phyloP scores from a whole-genome alignment of 1,284 basidiomycete species.

The Marasmius sp. region DNA sequence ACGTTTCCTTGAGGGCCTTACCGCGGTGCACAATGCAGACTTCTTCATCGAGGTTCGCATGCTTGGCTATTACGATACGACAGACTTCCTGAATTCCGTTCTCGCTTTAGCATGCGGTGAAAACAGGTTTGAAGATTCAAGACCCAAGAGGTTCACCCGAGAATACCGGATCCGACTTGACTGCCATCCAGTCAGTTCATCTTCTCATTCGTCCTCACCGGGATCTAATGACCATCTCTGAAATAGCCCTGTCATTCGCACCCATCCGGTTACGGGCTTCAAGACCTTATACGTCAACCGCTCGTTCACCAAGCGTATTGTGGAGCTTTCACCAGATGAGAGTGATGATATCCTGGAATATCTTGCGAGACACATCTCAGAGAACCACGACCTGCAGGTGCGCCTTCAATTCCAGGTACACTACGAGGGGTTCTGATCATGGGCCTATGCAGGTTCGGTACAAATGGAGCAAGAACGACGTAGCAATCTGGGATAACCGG shows the following conservation, averaged over 20 bases:
- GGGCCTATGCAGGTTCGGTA: slow-evolving; percentile 35
- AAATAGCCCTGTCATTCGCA: slow-evolving; percentile 46
- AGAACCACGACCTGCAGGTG: slow-evolving; percentile 69
- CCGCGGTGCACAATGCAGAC: slow-evolving; percentile 56
- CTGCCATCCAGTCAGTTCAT: slow-evolving; percentile 50
- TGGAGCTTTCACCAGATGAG: slow-evolving; percentile 61
- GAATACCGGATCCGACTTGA: slow-evolving; percentile 57
- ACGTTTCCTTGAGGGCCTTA: slow-evolving; percentile 58
- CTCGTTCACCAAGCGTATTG: slow-evolving; percentile 63
- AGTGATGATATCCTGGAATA: slow-evolving; percentile 51
- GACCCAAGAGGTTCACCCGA: slow-evolving; percentile 53
- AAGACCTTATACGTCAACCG: slow-evolving; percentile 67
- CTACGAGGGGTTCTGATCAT: too few species aligned
- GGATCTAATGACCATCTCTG: background rate
- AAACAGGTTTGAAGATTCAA: slow-evolving; percentile 30
- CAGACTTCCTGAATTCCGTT: background rate
- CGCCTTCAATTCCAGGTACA: slow-evolving; percentile 40
- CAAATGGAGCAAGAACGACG: slow-evolving; percentile 47
- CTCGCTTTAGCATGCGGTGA: slow-evolving; percentile 25
- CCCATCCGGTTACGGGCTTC: slow-evolving; percentile 66
- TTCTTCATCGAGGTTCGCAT: slow-evolving; percentile 46
- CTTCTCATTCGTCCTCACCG: background rate
- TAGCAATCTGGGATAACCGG: slow-evolving; percentile 60
- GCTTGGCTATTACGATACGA: background rate
- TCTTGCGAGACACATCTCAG: slow-evolving; percentile 45